These are phyloP conservation scores for Saccharomycopsis microspora DNA, from an alignment of 805 yeast species.

Conservation along the genomic window DNA sequence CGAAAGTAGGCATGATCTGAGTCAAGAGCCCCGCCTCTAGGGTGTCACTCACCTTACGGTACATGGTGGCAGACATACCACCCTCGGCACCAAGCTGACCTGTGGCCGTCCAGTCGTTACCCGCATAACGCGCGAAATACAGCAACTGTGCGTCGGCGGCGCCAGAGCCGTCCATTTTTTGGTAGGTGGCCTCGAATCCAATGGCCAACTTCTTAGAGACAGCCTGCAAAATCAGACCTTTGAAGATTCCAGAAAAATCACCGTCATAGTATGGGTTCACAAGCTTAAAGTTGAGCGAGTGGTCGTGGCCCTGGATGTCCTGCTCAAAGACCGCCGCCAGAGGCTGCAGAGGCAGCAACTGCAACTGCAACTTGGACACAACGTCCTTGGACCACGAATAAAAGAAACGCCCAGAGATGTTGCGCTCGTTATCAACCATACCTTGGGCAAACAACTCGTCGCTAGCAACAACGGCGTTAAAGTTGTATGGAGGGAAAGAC, in stretches of 20 bases:
- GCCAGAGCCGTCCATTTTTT: constrained; percentile 51
- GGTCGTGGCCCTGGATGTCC: constrained; percentile 85
- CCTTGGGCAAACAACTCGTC: constrained; percentile 85
- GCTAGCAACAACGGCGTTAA: constrained; percentile 79
- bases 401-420: constrained; percentile 81
- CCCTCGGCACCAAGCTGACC: constrained; percentile 94
- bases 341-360: constrained; percentile 81
- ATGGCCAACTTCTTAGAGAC: constrained; percentile 73
- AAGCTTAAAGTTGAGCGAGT: constrained; percentile 78
- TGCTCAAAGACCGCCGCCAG: constrained; percentile 94
- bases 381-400: constrained; percentile 79
- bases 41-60: constrained; percentile 86
- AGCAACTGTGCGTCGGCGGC: constrained; percentile 90
- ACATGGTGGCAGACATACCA: constrained; percentile 76
- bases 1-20: constrained; percentile 63
- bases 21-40: constrained; percentile 94
- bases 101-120: constrained; percentile 78
- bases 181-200: constrained; percentile 89
- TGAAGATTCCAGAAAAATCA: constrained; percentile 82
- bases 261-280: constrained; percentile 80
- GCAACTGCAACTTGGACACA: constrained; percentile 77
- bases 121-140: constrained; percentile 81
- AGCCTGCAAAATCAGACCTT: constrained; percentile 83
- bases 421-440: constrained; percentile 75
- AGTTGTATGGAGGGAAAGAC: constrained; percentile 80